A percentile compares a stretch with the other conserved stretches of the same genome.
These are phyloP conservation scores for Calocybe gangraenosa DNA, from an alignment of 768 basidiomycete species.

Conservation along the genomic window DNA sequence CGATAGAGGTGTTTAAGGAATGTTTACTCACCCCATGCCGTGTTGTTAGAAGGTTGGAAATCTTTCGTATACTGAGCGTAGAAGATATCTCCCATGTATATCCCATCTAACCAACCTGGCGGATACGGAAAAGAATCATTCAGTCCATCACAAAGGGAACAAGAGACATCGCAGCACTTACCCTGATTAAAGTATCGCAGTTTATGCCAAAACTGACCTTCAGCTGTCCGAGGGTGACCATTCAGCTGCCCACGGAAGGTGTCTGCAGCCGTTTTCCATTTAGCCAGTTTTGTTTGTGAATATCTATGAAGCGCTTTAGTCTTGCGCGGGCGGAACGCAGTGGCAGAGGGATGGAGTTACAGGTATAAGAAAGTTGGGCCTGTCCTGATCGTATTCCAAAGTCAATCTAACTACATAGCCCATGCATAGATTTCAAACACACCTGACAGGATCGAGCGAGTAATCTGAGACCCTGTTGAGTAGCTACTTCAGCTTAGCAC, in stretches of 20 bases:
- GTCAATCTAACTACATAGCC: no score
- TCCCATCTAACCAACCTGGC: slow-evolving; percentile 40
- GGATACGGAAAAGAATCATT: background rate
- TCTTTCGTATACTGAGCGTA: slow-evolving; percentile 35
- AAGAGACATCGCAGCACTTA: slow-evolving; percentile 3
- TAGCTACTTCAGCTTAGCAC: background rate
- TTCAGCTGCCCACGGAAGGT: slow-evolving; percentile 34
- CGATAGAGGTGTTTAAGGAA: no score
- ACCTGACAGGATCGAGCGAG: slow-evolving; percentile 34
- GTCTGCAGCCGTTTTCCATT: slow-evolving; percentile 39
- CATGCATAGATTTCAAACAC: background rate
- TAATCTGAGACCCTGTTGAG: slow-evolving; percentile 25
- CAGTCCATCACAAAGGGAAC: background rate
- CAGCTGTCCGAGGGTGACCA: slow-evolving; percentile 38
- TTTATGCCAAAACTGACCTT: slow-evolving; percentile 48
- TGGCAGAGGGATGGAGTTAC: slow-evolving; percentile 19
- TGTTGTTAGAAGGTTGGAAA: slow-evolving; percentile 30
- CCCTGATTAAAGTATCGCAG: slow-evolving; percentile 39
- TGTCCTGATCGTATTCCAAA: slow-evolving; percentile 19
- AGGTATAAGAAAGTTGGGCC: slow-evolving; percentile 37
- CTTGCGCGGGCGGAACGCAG: slow-evolving; percentile 30
- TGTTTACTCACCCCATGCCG: slow-evolving; percentile 32
- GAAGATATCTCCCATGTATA: slow-evolving; percentile 45
- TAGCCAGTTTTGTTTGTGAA: slow-evolving; percentile 26
- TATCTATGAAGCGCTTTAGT: slow-evolving; percentile 27